Evolutionary conservation across 2,329 filamentous ascomycete species (phyloP).

Genomic region (Trichoderma sp.): DNA sequence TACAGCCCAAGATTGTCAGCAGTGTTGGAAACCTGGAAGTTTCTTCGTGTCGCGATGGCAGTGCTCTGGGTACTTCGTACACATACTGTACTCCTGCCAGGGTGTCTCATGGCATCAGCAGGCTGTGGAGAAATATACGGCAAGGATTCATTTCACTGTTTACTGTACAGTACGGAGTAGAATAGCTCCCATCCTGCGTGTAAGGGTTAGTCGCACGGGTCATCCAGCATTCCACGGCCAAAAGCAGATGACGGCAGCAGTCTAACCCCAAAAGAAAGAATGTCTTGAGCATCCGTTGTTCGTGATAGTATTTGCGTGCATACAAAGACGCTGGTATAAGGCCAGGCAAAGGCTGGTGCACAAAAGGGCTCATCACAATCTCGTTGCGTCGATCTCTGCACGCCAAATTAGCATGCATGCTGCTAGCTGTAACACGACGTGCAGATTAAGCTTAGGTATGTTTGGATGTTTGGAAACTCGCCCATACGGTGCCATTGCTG

Average conservation of each 20-base stretch:
- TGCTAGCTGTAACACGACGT: slow-evolving; percentile 1
- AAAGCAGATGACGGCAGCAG: background rate
- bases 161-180: background rate
- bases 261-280: background rate
- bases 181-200: background rate
- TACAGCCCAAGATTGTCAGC: background rate
- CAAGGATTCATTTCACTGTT: background rate
- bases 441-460: background rate
- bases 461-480: background rate
- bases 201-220: background rate
- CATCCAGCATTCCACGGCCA: background rate
- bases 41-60: background rate
- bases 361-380: slow-evolving; percentile 13
- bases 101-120: background rate
- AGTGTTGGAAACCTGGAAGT: background rate
- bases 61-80: background rate
- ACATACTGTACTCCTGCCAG: background rate
- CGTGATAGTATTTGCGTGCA: background rate
- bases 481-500: background rate
- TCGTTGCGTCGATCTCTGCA: slow-evolving; percentile 7
- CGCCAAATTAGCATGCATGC: background rate
- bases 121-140: background rate
- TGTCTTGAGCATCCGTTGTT: background rate
- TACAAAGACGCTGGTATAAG: background rate
- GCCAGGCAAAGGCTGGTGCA: background rate